phyloP scores from a whole-genome alignment of 306 rosid species.

The Sindora glabra region DNA sequence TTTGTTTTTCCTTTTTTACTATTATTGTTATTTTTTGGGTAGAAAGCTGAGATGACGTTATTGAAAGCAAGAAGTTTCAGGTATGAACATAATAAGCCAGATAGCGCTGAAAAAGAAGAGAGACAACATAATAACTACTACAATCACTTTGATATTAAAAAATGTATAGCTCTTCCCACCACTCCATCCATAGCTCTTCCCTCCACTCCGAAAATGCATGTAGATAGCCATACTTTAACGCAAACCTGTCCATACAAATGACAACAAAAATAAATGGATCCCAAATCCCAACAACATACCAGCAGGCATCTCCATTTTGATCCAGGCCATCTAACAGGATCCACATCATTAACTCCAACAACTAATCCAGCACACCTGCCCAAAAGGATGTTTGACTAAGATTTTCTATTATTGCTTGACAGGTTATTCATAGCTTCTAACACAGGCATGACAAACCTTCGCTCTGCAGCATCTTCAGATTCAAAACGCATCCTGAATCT shows the following conservation, averaged over 20 bases:
- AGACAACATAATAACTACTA: too few relatives aligned
- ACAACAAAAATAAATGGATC: not conserved
- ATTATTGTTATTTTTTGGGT: too few relatives aligned
- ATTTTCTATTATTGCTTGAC: not conserved
- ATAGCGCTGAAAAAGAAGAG: too few relatives aligned
- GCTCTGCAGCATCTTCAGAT: slow-evolving; percentile 81
- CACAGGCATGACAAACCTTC: slow-evolving; percentile 45
- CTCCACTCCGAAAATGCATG: too few relatives aligned
- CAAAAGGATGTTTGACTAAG: not conserved
- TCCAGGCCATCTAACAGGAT: slow-evolving; percentile 83
- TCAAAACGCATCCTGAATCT: slow-evolving; percentile 87
- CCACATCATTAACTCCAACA: slow-evolving; percentile 61
- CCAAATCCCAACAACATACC: slow-evolving; percentile 27
- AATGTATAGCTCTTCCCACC: too few relatives aligned
- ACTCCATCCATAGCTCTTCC: too few relatives aligned
- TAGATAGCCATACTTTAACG: not conserved
- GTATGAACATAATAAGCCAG: too few relatives aligned
- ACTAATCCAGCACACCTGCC: slow-evolving; percentile 72
- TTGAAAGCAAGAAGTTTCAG: too few relatives aligned
- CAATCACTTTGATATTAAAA: too few relatives aligned
- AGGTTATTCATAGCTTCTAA: not conserved
- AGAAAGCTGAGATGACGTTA: too few relatives aligned
- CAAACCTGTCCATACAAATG: not conserved
- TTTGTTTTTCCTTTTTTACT: too few relatives aligned
- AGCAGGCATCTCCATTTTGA: slow-evolving; percentile 86